Evolutionary conservation across 352 stramenopile genomes (phyloP), one percentile per base, ranked within the genome.

Genomic region (Globisporangium abappressorium): DNA sequence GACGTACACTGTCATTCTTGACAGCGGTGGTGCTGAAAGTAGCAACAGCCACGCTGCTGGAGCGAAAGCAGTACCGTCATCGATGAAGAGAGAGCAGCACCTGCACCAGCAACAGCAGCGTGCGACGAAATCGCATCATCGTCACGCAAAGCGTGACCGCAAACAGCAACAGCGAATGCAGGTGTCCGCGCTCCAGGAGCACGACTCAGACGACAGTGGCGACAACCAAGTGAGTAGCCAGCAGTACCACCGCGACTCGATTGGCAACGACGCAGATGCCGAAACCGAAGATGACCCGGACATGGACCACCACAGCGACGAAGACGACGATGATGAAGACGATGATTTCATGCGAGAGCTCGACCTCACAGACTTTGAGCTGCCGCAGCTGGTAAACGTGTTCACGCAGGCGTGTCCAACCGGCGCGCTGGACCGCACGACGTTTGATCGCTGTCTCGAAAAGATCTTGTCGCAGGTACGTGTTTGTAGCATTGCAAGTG

Each of bases 291-390:
- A 66, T 3, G 60, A 77, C 3, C 49, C 70, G 22, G 62, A 77
- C 26, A 49, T 62, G 56, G 12, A 77, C 3, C 66, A 73, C 1
- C 55, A 62, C 1, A 34, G 70, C 5, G 56, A 66, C 2, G 62
- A 73, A 0, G 66, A 76, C 0, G 60, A 66, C 7, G 71, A 82
- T 0, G 74, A 80, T 1, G 79, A 41, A 11, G 34, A 81, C 3
- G 74, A 83, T 7, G 66, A 85, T 36, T 69, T 84, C 20, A 64
- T 85, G 34, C 66, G 79, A 15, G 83, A 89, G 43, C 72, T 94
- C 18, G 87, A 95, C 38, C 75, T 96, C 0, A 84, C 85, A 49
- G 86, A 95, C 71, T 96, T 94, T 75, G 85, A 92, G 70, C 62
- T 96, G 46, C 82, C 84, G 53, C 82, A 90, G 70, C 73, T 96